These are phyloP conservation scores for Exserohilum rostratum DNA, from an alignment of 2,329 filamentous ascomycete genomes.

Conservation along the genomic window DNA sequence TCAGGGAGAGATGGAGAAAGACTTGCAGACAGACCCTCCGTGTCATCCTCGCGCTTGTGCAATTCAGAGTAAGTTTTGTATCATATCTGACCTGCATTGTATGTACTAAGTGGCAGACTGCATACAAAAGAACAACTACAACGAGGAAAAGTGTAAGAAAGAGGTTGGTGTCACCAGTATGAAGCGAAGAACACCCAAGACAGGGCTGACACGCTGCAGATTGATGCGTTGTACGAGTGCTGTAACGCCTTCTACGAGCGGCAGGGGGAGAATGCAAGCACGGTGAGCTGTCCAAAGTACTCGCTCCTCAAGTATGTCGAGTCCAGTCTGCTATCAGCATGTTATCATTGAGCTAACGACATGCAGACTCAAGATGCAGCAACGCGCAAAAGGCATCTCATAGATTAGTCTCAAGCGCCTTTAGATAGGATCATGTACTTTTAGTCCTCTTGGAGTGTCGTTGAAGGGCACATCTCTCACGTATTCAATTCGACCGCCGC, in stretches of 20 bases:
- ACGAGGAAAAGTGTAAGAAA: slow-evolving; percentile 80
- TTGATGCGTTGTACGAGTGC: slow-evolving; percentile 91
- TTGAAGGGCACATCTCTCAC: too few species aligned
- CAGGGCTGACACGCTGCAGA: slow-evolving; percentile 52
- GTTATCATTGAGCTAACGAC: slow-evolving; percentile 15
- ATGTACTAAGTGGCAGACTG: slow-evolving; percentile 65
- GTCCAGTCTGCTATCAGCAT: background rate
- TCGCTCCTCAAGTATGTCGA: slow-evolving; percentile 65
- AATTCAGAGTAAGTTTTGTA: slow-evolving; percentile 72
- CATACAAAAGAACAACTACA: slow-evolving; percentile 80
- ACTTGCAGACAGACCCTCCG: slow-evolving; percentile 75
- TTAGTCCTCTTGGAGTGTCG: too few species aligned
- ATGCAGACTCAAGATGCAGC: slow-evolving; percentile 76
- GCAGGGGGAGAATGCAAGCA: slow-evolving; percentile 76
- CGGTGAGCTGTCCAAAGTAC: slow-evolving; percentile 84
- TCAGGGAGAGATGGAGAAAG: slow-evolving; percentile 65
- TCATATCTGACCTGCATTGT: background rate
- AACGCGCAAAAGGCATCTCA: slow-evolving; percentile 60
- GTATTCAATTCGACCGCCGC: too few species aligned
- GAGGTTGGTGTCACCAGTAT: slow-evolving; percentile 44
- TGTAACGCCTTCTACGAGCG: slow-evolving; percentile 86
- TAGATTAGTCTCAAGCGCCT: background rate
- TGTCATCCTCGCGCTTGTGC: slow-evolving; percentile 90
- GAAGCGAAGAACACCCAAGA: background rate
- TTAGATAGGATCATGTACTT: background rate